A percentile compares a stretch with the other conserved stretches of the same genome.
These are phyloP conservation scores for Alternaria angustiovoidea DNA, from an alignment of 2,329 filamentous ascomycete genomes.

Conservation along the genomic window DNA sequence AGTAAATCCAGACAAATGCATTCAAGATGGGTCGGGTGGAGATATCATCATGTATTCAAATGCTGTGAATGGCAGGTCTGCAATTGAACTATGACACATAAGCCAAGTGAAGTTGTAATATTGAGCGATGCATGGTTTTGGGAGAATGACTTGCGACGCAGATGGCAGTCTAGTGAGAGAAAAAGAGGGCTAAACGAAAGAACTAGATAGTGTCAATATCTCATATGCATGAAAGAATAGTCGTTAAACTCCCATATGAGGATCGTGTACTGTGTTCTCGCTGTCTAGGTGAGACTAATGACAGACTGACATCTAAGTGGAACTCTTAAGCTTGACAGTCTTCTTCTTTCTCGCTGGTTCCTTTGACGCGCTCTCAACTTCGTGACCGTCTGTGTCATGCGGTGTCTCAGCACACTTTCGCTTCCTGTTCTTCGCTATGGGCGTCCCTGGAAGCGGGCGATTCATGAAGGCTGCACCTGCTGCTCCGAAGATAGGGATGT, in stretches of 20 bases:
- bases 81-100: neutral
- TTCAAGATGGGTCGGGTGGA: neutral
- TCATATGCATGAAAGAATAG: neutral
- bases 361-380: neutral
- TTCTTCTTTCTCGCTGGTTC: neutral
- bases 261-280: rapidly evolving
- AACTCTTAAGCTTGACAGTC: neutral
- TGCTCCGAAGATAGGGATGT: neutral
- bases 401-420: neutral
- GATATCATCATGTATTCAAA: no score
- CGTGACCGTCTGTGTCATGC: neutral
- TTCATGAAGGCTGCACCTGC: neutral
- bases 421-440: neutral
- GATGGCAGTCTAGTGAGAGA: neutral
- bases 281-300: neutral
- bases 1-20: neutral
- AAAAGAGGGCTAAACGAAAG: neutral
- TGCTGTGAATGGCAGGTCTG: neutral
- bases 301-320: neutral
- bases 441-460: neutral
- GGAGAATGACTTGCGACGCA: neutral
- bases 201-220: neutral
- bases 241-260: neutral
- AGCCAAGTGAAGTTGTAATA: rapidly evolving
- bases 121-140: no score